These are phyloP conservation scores for Arabidopsis suecica DNA, from an alignment of 345 rosid species.

Conservation along the genomic window DNA sequence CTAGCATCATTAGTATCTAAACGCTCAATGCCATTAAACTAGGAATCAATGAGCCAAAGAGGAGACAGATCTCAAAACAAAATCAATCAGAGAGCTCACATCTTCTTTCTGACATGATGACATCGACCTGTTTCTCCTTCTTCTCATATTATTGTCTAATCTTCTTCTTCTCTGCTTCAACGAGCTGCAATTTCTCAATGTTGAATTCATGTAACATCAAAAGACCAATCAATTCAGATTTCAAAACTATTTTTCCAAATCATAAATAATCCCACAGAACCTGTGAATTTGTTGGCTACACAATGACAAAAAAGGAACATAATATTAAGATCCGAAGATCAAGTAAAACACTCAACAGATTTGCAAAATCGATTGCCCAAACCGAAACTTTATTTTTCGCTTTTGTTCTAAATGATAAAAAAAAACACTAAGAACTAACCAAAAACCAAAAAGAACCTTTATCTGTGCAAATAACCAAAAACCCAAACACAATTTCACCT, in stretches of 20 bases:
- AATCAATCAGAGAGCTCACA: constrained; percentile 50
- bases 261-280: neutral
- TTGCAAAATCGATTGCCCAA: neutral
- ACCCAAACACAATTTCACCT: too few relatives aligned
- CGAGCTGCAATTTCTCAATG: constrained; percentile 90
- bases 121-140: constrained; percentile 90
- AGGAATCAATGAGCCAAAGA: neutral
- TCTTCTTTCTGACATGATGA: constrained; percentile 70
- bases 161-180: constrained; percentile 99
- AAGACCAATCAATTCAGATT: neutral
- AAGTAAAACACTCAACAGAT: neutral
- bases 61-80: neutral
- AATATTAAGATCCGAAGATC: constrained; percentile 12
- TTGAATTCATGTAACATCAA: constrained; percentile 76
- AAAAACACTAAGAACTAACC: too few relatives aligned
- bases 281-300: neutral
- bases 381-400: too few relatives aligned
- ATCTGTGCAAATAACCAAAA: too few relatives aligned
- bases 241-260: neutral
- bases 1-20: too few relatives aligned
- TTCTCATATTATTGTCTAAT: constrained; percentile 95
- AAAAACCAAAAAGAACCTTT: too few relatives aligned
- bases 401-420: too few relatives aligned
- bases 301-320: neutral
- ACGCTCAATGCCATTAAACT: too few relatives aligned